Conservation (phyloP, 163 green algal genomes). For the Scenedesmus sp. region DNA sequence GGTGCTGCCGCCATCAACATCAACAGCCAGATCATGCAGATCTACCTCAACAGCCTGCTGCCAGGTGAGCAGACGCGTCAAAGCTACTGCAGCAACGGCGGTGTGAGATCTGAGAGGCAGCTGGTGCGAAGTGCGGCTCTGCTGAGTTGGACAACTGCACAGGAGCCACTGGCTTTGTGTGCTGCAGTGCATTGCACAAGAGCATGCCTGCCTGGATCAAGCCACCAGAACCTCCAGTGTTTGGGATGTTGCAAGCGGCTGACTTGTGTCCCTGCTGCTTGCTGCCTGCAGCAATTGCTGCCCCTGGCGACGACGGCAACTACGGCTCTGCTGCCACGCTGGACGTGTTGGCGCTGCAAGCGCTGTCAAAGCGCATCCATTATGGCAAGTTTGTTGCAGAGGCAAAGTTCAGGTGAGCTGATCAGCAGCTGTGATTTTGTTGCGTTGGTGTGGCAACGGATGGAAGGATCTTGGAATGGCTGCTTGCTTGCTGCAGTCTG, state of each 20-base stretch:
- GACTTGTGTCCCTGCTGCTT: not conserved
- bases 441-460: not conserved
- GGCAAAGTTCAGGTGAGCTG: conserved; percentile 93
- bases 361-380: conserved; percentile 97
- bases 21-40: conserved; percentile 88
- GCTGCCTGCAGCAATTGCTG: conserved; percentile 71
- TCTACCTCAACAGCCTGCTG: conserved; percentile 92
- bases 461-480: no score
- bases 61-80: conserved; percentile 67
- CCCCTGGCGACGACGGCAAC: conserved; percentile 95
- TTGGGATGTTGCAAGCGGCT: no score
- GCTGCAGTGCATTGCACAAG: not conserved
- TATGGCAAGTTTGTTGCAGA: conserved; percentile 99
- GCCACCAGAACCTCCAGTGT: not conserved
- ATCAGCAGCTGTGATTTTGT: not conserved
- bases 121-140: no score
- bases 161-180: not conserved
- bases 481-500: no score
- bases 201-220: not conserved
- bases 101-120: no score
- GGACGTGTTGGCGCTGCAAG: conserved; percentile 90
- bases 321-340: conserved; percentile 92
- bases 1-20: conserved; percentile 90
- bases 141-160: no score
- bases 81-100: not conserved